Base-by-base conservation (phyloP, 192 early-diverging fungal genomes). In the Endogone sp. region DNA sequence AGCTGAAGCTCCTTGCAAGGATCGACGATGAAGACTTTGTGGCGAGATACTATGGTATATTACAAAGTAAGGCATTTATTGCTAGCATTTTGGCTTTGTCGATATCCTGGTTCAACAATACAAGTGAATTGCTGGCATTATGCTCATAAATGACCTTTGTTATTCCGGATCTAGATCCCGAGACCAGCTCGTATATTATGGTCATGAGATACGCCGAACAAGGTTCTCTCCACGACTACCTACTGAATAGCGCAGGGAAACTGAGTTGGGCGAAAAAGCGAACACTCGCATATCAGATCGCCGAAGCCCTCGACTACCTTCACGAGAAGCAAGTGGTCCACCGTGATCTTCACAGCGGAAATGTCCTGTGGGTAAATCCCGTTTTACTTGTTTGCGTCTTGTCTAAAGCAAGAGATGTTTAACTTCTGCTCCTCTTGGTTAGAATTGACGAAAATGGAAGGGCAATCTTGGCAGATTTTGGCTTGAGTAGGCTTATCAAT, bases 271-370 rank as follows among this genome's bases (percentile, higher is more conserved):
- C 16, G 9, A 16, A 49, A 6, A 49, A 49, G 37, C 37, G 6
- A 16, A 49, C 37, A 11, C 37, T 49, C 6, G 37, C 37, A 16
- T 49, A 11, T 49, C 37, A 49, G 37, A 49, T 49, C 16, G 37
- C 37, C 9, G 37, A 49, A 49, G 37, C 37, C 9, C 37, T 99
- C 44, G 82, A 87, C 77, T 98, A 98, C 75, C 81, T 98, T 70
- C 98, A 99, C 82, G 79, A 88, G 64, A 90, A 92, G 62, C 86
- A 93, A 76, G 95, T 98, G 77, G 95, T 99, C 3, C 97, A 99
- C 77, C 88, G 97, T 49, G 97, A 99, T 75, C 81, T 99, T 6
- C 63, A 99, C 97, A 77, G 83, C 98, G 73, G 92, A 92, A 89
- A 67, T 84, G 58, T 28, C 24, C 64, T 74, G 49, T 44, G 23